These are phyloP conservation scores for Senna siamea DNA, from an alignment of 306 rosid species.

Conservation along the genomic window DNA sequence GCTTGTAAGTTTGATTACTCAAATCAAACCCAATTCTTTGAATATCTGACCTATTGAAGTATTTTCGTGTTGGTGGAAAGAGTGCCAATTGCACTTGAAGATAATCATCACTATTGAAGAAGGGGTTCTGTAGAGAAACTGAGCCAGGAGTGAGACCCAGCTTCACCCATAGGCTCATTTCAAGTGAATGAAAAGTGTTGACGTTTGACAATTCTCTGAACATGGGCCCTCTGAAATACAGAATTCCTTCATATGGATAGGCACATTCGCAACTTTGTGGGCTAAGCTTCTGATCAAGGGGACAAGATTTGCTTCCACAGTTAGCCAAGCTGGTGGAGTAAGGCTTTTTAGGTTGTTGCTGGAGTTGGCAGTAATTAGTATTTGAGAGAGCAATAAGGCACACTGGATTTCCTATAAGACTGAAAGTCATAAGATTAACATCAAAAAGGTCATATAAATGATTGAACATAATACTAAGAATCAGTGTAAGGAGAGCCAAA, in stretches of 20 bases:
- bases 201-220: constrained; percentile 72
- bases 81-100: constrained; percentile 81
- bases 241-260: constrained; percentile 75
- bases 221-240: constrained; percentile 79
- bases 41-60: constrained; percentile 75
- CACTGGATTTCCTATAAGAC: constrained; percentile 86
- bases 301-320: constrained; percentile 64
- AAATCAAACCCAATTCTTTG: constrained; percentile 79
- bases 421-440: constrained; percentile 43
- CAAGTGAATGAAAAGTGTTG: constrained; percentile 64
- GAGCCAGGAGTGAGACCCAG: constrained; percentile 80
- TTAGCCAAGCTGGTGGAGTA: constrained; percentile 75
- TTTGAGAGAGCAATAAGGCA: constrained; percentile 52
- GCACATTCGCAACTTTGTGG: constrained; percentile 95
- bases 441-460: constrained; percentile 32
- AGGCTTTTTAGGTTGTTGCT: constrained; percentile 48
- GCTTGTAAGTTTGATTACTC: constrained; percentile 87
- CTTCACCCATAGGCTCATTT: constrained; percentile 69
- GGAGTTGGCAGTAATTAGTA: constrained; percentile 64
- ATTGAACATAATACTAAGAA: too few relatives aligned
- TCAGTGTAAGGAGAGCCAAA: neutral
- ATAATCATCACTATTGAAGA: constrained; percentile 77
- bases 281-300: constrained; percentile 64
- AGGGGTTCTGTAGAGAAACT: constrained; percentile 72
- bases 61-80: constrained; percentile 68